Conservation (phyloP, 805 yeast genomes). For the Saccharomycopsis capsularis region DNA sequence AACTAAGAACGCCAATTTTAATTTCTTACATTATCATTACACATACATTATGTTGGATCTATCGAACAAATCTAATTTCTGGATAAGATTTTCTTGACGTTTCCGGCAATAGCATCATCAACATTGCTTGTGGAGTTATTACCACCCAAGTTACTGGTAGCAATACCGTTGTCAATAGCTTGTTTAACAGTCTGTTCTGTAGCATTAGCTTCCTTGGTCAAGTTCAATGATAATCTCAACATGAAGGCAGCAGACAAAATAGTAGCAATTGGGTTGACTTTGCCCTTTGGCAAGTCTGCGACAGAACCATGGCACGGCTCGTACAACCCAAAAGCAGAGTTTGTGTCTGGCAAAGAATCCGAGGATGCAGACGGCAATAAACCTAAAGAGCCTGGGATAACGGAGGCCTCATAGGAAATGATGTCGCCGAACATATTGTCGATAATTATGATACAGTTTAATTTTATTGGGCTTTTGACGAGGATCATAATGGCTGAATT, state of each 20-base stretch:
- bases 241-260: constrained; percentile 96
- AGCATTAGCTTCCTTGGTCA: constrained; percentile 78
- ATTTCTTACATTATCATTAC: no score
- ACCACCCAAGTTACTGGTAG: constrained; percentile 92
- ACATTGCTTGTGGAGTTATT: constrained; percentile 78
- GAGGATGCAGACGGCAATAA: constrained; percentile 93
- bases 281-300: constrained; percentile 81
- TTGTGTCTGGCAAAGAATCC: constrained; percentile 91
- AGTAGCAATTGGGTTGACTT: constrained; percentile 94
- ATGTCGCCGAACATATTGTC: constrained; percentile 98
- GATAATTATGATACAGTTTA: constrained; percentile 90
- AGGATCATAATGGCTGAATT: constrained; percentile 99
- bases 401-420: constrained; percentile 95
- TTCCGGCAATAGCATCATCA: constrained; percentile 85
- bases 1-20: no score
- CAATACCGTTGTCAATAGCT: constrained; percentile 75
- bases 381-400: constrained; percentile 96
- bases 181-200: constrained; percentile 80
- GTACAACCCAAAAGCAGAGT: constrained; percentile 89
- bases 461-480: constrained; percentile 81
- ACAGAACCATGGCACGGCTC: constrained; percentile 99
- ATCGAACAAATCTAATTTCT: no score
- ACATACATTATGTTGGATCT: no score
- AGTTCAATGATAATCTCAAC: constrained; percentile 83
- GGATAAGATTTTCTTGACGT: constrained; percentile 54